Evolutionary conservation across 257 asterid species (phyloP), one percentile per base, ranked within the genome.

Genomic region (Orobanche coerulescens): DNA sequence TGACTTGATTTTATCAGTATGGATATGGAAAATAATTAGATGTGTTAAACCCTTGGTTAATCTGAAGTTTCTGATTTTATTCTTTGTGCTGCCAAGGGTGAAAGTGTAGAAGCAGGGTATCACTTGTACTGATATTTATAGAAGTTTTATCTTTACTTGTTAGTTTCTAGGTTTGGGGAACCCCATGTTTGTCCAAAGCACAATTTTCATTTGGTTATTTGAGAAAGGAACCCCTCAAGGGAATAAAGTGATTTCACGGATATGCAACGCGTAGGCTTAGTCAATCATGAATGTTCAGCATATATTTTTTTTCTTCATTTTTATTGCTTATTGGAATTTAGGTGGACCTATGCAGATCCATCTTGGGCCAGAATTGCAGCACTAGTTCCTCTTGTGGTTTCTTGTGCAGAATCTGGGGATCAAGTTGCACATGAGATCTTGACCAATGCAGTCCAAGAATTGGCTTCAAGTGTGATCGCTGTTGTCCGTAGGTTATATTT

Each of bases 261-360:
- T 22, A 14, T 30, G n/a, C n/a, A n/a, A n/a, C n/a, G n/a, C n/a
- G n/a, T 48, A 54, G 57, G 42, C 51, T 33, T 58, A 28, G 34
- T n/a, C n/a, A 22, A 23, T 61, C 56, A 60, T 59, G 23, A 58
- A 4, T n/a, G 43, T 67, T 67, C 57, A 62, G 69, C 75, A 67
- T 67, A n/a, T n/a, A n/a, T 62, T 33, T 64, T 67, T 76, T 74
- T 34, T 63, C 61, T 76, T 75, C 46, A 67, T 74, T 56, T n/a
- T 75, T 72, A 71, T 71, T 72, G 76, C 81, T 84, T 70, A 67
- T 84, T 78, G 82, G 83, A 76, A 79, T 77, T 79, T 82, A 92
- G 98, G 96, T 92, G 98, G 98, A 88, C 96, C 71, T 92, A 92
- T 76, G 95, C 87, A 76, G 98, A 92, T 84, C 71, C 95, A 71